These are phyloP conservation scores for Zasmidium cellare DNA, from an alignment of 2,329 filamentous ascomycete genomes.

Conservation along the genomic window DNA sequence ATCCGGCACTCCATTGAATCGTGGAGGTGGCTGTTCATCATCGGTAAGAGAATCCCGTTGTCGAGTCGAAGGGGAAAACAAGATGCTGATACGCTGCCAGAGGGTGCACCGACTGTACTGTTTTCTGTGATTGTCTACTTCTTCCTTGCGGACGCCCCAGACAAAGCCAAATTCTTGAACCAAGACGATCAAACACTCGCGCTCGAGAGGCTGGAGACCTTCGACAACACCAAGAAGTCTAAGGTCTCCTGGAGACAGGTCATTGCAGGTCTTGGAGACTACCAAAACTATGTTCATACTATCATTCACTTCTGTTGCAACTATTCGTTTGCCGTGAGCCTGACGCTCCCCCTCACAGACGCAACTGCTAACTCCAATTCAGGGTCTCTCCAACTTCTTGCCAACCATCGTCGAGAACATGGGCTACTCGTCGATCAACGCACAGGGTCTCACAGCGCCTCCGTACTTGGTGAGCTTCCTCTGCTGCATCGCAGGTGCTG, in stretches of 20 bases:
- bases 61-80: too few relatives aligned
- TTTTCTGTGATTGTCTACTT: slow-evolving; percentile 56
- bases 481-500: slow-evolving; percentile 4
- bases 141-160: slow-evolving; percentile 52
- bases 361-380: slow-evolving; percentile 10
- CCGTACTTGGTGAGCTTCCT: slow-evolving; percentile 39
- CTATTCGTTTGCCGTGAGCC: neutral
- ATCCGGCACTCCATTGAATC: slow-evolving; percentile 55
- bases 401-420: slow-evolving; percentile 20
- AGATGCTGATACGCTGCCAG: slow-evolving; percentile 29
- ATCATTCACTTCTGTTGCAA: slow-evolving; percentile 28
- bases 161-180: slow-evolving; percentile 54
- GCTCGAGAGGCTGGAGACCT: neutral
- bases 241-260: slow-evolving; percentile 45
- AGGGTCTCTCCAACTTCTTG: slow-evolving; percentile 38
- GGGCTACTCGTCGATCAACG: slow-evolving; percentile 53
- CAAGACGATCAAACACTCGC: slow-evolving; percentile 45
- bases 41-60: too few relatives aligned
- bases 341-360: neutral
- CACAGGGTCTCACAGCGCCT: slow-evolving; percentile 71
- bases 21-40: slow-evolving; percentile 61
- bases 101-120: slow-evolving; percentile 60
- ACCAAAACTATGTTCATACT: slow-evolving; percentile 40
- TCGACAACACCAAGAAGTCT: neutral
- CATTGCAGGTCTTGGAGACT: slow-evolving; percentile 52